phyloP scores from a whole-genome alignment of 1,139 yeast genomes.

The Maudiozyma humilis region DNA sequence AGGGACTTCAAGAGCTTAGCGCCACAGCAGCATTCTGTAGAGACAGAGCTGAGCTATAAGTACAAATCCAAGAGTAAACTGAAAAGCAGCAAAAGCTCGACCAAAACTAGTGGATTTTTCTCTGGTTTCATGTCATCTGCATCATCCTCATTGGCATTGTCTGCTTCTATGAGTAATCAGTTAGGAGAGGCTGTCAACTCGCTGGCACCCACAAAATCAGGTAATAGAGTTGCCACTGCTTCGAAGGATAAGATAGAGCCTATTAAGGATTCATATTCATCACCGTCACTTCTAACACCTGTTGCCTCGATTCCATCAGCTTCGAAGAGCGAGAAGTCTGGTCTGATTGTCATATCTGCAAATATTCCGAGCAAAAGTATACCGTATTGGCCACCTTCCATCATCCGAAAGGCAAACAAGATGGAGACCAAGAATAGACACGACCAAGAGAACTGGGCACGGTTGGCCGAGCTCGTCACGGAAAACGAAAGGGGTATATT shows the following conservation, averaged over 20 bases:
- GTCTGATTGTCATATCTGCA: conserved; percentile 20
- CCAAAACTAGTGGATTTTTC: conserved; percentile 16
- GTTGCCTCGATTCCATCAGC: conserved; percentile 6
- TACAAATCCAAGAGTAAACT: conserved; percentile 14
- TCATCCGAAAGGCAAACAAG: conserved; percentile 29
- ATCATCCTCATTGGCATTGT: conserved; percentile 6
- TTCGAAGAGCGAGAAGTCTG: conserved; percentile 14
- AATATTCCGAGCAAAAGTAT: conserved; percentile 26
- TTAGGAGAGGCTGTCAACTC: not conserved
- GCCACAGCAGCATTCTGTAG: conserved; percentile 13
- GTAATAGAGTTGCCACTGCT: not conserved
- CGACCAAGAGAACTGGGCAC: conserved; percentile 27
- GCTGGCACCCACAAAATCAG: conserved; percentile 2
- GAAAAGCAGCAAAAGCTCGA: conserved; percentile 11
- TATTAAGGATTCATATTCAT: not conserved
- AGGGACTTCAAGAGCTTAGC: conserved; percentile 14
- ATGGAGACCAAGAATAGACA: conserved; percentile 23
- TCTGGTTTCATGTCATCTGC: conserved; percentile 18
- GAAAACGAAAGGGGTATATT: conserved; percentile 24
- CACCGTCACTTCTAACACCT: not conserved
- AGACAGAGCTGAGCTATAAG: conserved; percentile 16
- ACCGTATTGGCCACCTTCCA: conserved; percentile 33
- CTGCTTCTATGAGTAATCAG: conserved; percentile 3
- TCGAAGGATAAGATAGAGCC: not conserved
- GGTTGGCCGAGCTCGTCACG: conserved; percentile 21